Conservation (phyloP, 2,329 filamentous ascomycete genomes). For the Xylaria digitata region DNA sequence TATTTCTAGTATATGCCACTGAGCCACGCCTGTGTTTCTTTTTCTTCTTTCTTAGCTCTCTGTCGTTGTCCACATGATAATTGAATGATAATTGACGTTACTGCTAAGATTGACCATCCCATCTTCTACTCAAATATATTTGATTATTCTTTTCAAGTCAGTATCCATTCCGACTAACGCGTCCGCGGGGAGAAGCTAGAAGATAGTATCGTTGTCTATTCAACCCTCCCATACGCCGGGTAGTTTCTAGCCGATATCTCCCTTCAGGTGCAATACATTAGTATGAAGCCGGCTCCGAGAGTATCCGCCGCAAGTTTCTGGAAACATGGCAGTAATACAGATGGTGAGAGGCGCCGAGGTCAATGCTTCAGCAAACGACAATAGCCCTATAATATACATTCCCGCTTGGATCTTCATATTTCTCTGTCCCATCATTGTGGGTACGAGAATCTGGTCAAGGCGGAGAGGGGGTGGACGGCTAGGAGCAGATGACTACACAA, state of each 20-base stretch:
- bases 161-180: not conserved
- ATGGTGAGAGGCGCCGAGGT: not conserved
- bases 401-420: slow-evolving; percentile 45
- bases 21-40: not conserved
- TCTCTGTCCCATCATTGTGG: slow-evolving; percentile 45
- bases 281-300: not conserved
- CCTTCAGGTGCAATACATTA: not conserved
- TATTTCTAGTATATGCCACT: slow-evolving; percentile 3
- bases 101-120: not conserved
- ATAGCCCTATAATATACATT: slow-evolving; percentile 40
- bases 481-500: slow-evolving; percentile 48
- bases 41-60: not conserved
- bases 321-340: slow-evolving; percentile 5
- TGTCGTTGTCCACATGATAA: not conserved
- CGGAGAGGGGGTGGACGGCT: slow-evolving; percentile 41
- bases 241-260: not conserved
- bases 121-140: not conserved
- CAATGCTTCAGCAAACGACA: slow-evolving; percentile 1
- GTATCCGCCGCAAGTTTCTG: too few species aligned
- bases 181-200: not conserved
- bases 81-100: not conserved
- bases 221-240: not conserved
- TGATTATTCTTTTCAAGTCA: not conserved
- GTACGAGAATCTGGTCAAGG: slow-evolving; percentile 46
- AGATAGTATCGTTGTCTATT: not conserved